phyloP scores from a whole-genome alignment of 805 yeast species.

The Spathaspora hagerdaliae region DNA sequence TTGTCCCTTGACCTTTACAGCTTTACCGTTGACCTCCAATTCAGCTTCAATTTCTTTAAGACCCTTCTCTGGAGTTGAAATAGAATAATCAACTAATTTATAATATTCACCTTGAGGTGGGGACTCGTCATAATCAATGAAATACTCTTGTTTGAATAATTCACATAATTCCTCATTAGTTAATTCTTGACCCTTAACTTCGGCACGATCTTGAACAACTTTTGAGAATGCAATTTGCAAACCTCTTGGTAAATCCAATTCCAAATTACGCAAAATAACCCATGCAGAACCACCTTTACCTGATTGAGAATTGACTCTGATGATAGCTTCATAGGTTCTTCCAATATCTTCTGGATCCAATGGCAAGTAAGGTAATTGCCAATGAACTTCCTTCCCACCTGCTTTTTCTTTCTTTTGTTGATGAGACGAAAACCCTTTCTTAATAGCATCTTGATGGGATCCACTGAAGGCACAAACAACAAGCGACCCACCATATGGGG shows the following conservation, averaged over 20 bases:
- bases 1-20: constrained; percentile 44
- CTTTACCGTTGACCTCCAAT: constrained; percentile 43
- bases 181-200: constrained; percentile 67
- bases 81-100: constrained; percentile 45
- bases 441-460: constrained; percentile 86
- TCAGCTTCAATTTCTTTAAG: constrained; percentile 45
- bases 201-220: constrained; percentile 68
- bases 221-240: constrained; percentile 73
- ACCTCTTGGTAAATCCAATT: constrained; percentile 77
- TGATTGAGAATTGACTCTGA: constrained; percentile 81
- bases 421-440: constrained; percentile 65
- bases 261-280: constrained; percentile 73
- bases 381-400: constrained; percentile 36
- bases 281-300: constrained; percentile 92
- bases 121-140: constrained; percentile 32
- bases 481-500: constrained; percentile 79
- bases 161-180: constrained; percentile 59
- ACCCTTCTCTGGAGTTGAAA: constrained; percentile 34
- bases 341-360: constrained; percentile 84
- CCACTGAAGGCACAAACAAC: constrained; percentile 84
- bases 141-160: constrained; percentile 60
- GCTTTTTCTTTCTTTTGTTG: constrained; percentile 33
- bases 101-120: constrained; percentile 22
- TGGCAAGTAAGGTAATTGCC: constrained; percentile 81
- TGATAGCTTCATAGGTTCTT: constrained; percentile 87